Evolutionary conservation across 345 rosid genomes (phyloP), one percentile per base, ranked within the genome.

Genomic region (Orychophragmus violaceus): DNA sequence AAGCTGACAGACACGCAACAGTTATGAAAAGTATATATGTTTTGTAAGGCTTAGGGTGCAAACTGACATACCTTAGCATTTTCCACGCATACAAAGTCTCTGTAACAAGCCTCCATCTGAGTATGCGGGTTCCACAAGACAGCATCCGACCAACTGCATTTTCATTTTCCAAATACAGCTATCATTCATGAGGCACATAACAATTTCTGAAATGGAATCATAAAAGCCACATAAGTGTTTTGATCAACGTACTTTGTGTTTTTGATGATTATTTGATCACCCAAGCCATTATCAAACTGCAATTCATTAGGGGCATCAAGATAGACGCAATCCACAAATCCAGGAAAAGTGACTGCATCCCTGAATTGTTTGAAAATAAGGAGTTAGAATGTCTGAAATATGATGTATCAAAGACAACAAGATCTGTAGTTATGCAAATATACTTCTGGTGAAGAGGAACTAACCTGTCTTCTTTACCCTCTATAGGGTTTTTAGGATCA

Each of bases 91-190:
- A 88, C 87, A 68, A 90, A 90, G 76, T 90, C 97, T 74, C 72
- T 85, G 82, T 90, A 93, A 70, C 86, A 90, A 17, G 98, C 91
- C 74, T 90, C 98, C 98, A 90, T 88, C 83, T 86, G 96, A 28
- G 77, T 59, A 79, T 90, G 90, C 6, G 98, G 97, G 68, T 90
- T 90, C 97, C 98, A 90, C 53, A 93, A 53, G 70, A 93, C 98
- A 14, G 87, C 85, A 79, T 90, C 98, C 2, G 96, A 86, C 98
- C 98, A 93, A 75, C 97, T 90, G 78, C 69, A 74, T 35, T 24
- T 39, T n/a, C n/a, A n/a, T n/a, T 41, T 59, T 33, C 35, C 22
- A 49, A 27, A 72, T 37, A 69, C 25, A 62, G 13, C 1, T 25
- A 46, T 22, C 21, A 42, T 18, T 8, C 45, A 49, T 24, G 49